Percentiles rank a stretch among this genome's conserved stretches.
phyloP scores from a whole-genome alignment of 176 grass and related monocot species.

The Juncus effusus region DNA sequence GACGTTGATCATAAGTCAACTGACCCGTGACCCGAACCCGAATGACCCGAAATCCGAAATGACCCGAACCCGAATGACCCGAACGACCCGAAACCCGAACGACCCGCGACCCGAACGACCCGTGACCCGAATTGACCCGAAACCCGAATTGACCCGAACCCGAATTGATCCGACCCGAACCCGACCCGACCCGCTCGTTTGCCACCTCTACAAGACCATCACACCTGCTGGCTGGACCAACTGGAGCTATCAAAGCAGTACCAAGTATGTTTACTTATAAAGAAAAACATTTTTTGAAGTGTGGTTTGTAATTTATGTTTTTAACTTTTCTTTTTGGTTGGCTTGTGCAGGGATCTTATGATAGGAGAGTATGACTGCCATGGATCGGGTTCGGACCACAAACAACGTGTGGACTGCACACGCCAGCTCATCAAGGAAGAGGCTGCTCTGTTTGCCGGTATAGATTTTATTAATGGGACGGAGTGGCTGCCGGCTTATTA shows the following conservation, averaged over 20 bases:
- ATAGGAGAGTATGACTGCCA: constrained; percentile 63
- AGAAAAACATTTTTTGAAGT: background rate
- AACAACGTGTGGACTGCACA: constrained; percentile 39
- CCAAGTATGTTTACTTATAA: constrained; percentile 2
- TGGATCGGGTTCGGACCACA: constrained; percentile 41
- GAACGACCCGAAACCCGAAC: too few relatives aligned
- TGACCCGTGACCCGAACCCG: too few relatives aligned
- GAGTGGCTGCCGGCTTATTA: constrained; percentile 79
- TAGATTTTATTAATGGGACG: constrained; percentile 79
- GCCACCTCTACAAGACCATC: too few relatives aligned
- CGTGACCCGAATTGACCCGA: too few relatives aligned
- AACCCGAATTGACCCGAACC: too few relatives aligned
- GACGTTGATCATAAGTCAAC: too few relatives aligned
- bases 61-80: too few relatives aligned
- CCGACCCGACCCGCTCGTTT: too few relatives aligned
- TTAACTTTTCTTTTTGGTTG: background rate
- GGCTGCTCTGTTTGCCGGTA: constrained; percentile 46
- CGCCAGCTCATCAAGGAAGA: constrained; percentile 36
- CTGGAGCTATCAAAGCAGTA: constrained; percentile 47
- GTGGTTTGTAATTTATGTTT: background rate
- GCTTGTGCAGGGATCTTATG: constrained; percentile 44
- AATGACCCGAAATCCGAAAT: too few relatives aligned
- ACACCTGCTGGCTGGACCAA: constrained; percentile 42
- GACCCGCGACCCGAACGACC: too few relatives aligned
- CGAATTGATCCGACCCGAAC: too few relatives aligned